phyloP scores from a whole-genome alignment of 192 early-diverging fungal species.

The Helicostylum pulchrum region DNA sequence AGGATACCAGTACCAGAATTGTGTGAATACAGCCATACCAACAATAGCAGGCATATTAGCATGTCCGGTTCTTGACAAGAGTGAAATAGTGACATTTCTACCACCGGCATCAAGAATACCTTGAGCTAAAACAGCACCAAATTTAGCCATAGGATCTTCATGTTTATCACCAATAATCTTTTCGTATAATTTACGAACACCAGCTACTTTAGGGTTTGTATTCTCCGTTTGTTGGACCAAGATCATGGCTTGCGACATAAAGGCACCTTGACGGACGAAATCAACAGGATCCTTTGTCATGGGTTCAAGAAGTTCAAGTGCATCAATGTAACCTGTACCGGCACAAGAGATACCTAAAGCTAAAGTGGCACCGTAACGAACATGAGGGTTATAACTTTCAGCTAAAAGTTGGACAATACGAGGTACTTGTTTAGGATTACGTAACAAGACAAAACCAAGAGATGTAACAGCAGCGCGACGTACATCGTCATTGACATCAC shows the following conservation, averaged over 20 bases:
- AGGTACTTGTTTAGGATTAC: constrained; percentile 95
- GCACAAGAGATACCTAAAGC: constrained; percentile 98
- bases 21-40: constrained; percentile 97
- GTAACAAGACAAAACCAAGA: constrained; percentile 92
- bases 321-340: constrained; percentile 87
- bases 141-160: constrained; percentile 88
- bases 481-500: constrained; percentile 99
- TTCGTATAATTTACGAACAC: constrained; percentile 84
- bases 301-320: constrained; percentile 91
- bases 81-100: constrained; percentile 93
- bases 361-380: constrained; percentile 93
- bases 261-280: constrained; percentile 95
- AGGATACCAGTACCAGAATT: constrained; percentile 99
- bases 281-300: constrained; percentile 97
- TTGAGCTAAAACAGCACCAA: constrained; percentile 94
- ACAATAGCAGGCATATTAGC: constrained; percentile 93
- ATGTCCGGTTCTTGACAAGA: constrained; percentile 84
- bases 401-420: constrained; percentile 94
- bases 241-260: constrained; percentile 93
- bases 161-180: constrained; percentile 90
- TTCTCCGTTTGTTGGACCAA: constrained; percentile 94
- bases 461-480: constrained; percentile 96
- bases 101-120: constrained; percentile 98
- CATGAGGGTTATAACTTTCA: constrained; percentile 98
- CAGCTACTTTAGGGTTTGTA: constrained; percentile 74